These are phyloP conservation scores for Yarrowia sp. DNA, from an alignment of 805 yeast genomes.

Conservation along the genomic window DNA sequence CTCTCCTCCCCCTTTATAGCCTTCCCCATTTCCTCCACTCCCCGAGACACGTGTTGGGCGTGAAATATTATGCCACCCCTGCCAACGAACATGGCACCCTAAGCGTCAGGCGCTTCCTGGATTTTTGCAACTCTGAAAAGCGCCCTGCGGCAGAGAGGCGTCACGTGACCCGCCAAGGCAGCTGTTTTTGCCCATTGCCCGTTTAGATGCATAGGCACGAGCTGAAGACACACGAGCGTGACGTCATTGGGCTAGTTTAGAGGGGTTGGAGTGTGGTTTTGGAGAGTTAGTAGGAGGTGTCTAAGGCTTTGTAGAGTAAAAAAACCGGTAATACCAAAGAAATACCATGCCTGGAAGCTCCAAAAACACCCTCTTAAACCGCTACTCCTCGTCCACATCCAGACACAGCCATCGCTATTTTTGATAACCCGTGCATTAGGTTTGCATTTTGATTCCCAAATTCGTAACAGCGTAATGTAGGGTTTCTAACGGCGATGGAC, in stretches of 20 bases:
- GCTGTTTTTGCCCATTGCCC: not conserved
- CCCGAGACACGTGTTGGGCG: not conserved
- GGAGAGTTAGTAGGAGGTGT: no score
- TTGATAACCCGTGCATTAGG: slow-evolving; percentile 21
- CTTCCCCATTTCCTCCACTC: not conserved
- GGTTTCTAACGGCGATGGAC: slow-evolving; percentile 22
- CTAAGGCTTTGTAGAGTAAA: no score
- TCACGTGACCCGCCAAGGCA: not conserved
- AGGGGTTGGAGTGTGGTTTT: no score
- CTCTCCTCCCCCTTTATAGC: not conserved
- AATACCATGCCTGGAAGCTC: no score
- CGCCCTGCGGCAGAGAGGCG: not conserved
- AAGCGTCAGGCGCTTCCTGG: no score
- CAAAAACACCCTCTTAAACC: no score
- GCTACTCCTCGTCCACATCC: no score
- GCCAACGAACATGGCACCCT: no score
- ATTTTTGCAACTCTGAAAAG: no score
- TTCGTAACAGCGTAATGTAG: slow-evolving; percentile 8
- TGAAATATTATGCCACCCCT: not conserved
- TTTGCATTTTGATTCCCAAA: slow-evolving; percentile 21
- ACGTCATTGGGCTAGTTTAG: slow-evolving; percentile 17
- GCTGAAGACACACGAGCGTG: slow-evolving; percentile 24
- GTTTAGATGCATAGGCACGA: not conserved
- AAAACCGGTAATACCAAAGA: no score
- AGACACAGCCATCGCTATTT: not conserved